Conservation (phyloP, 164 flowering plant genomes). For the Stephania japonica region DNA sequence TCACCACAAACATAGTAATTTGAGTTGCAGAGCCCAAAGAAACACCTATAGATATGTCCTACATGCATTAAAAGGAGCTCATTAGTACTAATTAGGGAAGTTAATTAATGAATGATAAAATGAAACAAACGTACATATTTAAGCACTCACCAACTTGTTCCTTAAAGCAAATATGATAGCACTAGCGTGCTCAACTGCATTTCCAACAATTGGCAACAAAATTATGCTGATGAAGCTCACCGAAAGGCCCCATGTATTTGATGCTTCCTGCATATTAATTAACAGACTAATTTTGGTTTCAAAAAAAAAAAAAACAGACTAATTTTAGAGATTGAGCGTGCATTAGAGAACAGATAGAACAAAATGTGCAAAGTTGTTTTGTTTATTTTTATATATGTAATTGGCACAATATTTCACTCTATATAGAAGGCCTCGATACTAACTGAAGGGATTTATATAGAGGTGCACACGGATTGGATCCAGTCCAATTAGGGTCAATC, state of each 20-base stretch:
- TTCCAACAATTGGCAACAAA: slow-evolving; percentile 87
- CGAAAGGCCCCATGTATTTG: slow-evolving; percentile 80
- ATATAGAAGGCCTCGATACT: too few species aligned
- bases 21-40: slow-evolving; percentile 94
- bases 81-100: neutral
- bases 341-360: neutral
- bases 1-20: slow-evolving; percentile 85
- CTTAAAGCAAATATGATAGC: slow-evolving; percentile 84
- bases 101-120: neutral
- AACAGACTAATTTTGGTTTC: neutral
- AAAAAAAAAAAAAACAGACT: too few species aligned
- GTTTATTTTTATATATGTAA: too few species aligned
- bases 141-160: slow-evolving; percentile 68
- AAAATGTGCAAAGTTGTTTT: neutral
- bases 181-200: slow-evolving; percentile 96
- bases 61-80: slow-evolving; percentile 14
- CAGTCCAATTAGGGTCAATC: too few species aligned
- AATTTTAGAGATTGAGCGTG: neutral
- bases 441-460: too few species aligned
- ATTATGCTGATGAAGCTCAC: slow-evolving; percentile 86
- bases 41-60: slow-evolving; percentile 90
- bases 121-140: neutral
- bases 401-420: too few species aligned
- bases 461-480: too few species aligned
- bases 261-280: slow-evolving; percentile 47